phyloP scores from a whole-genome alignment of 208 protist species.

The Sergeia podlipaevii region DNA sequence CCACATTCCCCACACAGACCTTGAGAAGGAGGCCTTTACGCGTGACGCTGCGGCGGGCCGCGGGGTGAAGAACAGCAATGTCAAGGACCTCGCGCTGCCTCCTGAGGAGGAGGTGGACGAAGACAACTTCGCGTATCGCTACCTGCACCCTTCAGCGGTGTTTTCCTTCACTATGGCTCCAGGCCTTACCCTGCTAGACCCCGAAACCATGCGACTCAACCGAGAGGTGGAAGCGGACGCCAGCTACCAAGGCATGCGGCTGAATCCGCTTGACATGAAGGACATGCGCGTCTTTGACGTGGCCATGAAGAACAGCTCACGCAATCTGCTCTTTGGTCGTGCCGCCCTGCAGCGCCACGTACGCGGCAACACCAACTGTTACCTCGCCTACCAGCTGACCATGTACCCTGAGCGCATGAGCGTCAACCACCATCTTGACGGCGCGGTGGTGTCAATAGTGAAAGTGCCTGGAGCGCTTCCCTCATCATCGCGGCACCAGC shows the following conservation, averaged over 20 bases:
- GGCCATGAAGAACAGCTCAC: slow-evolving; percentile 59
- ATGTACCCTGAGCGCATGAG: slow-evolving; percentile 63
- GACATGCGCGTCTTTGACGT: slow-evolving; percentile 78
- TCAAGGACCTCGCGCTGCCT: neutral
- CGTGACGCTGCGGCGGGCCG: neutral
- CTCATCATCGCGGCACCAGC: too few species aligned
- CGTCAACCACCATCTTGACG: slow-evolving; percentile 55
- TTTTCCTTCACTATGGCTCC: slow-evolving; percentile 55
- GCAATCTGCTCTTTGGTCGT: slow-evolving; percentile 62
- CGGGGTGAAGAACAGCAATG: neutral
- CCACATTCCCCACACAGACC: slow-evolving; percentile 57
- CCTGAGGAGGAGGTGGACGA: slow-evolving; percentile 72
- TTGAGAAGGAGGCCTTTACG: slow-evolving; percentile 20
- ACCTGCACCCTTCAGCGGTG: slow-evolving; percentile 61
- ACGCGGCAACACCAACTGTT: slow-evolving; percentile 56
- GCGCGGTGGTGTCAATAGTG: slow-evolving; percentile 47
- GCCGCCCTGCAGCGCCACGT: slow-evolving; percentile 58
- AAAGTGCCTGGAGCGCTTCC: slow-evolving; percentile 13
- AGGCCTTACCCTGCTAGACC: slow-evolving; percentile 40
- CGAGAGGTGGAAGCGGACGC: slow-evolving; percentile 62
- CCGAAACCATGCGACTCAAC: slow-evolving; percentile 38
- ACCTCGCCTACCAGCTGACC: slow-evolving; percentile 63
- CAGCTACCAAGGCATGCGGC: slow-evolving; percentile 56
- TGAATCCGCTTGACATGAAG: slow-evolving; percentile 49
- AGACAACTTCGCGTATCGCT: slow-evolving; percentile 82